Base-by-base conservation (phyloP, 768 basidiomycete genomes). In the Lentinula sp. region DNA sequence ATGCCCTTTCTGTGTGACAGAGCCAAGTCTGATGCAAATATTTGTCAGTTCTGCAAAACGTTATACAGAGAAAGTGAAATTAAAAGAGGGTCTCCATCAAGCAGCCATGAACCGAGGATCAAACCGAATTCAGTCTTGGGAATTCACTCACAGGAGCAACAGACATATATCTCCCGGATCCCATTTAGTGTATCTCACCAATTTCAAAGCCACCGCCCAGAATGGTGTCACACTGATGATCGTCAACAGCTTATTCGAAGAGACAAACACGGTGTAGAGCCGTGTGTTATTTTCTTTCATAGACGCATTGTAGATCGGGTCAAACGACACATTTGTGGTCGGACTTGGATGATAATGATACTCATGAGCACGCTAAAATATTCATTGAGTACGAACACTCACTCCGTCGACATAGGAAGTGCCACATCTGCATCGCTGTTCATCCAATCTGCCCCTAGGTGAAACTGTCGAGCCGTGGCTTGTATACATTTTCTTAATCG, bases 351-450 rank as follows among this genome's bases (percentile, higher is more conserved):
- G 61, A 60, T 51, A 31, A 58, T 43, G 16, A 54, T 60, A 45
- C 40, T 59, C 16, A 57, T 59, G 15, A 39, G 55, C 10, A 28
- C n/a, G 37, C 16, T 9, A 8, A 34, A 57, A 10, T 18, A n/a
- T 16, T 13, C 16, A 18, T 45, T 21, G 23, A 37, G 61, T 46
- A 35, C 51, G 58, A 60, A 16, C 16, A 31, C 86, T 71, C 66
- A 88, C 84, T 86, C 83, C 62, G 73, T 69, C 18, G 83, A 81
- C 79, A 85, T 80, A 15, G 88, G 88, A 52, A 90, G 75, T 2
- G 88, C 85, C 13, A 88, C 77, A 63, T 90, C 88, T 0, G 88
- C 84, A 64, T 88, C 84, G 4, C 84, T 80, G 60, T 89, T 89
- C 88, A 90, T 88, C 88, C 88, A 90, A 69, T 89, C 88, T 59